Percentiles rank a stretch among this genome's conserved stretches.
Conservation (phyloP, 2,329 filamentous ascomycete species). For the Paradendryphiella salina region DNA sequence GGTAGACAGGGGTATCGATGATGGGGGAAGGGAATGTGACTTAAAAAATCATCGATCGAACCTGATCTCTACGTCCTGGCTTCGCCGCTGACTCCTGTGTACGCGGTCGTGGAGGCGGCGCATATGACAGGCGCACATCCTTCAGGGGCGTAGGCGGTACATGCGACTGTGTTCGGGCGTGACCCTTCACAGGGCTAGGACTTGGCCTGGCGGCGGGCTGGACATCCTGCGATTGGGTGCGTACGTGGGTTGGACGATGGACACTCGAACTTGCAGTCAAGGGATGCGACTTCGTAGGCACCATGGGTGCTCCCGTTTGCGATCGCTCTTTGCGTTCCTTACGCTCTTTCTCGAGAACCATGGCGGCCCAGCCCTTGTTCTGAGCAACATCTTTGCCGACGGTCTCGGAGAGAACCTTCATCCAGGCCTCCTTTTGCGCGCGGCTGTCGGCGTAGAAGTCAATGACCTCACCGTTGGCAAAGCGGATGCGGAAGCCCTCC, state of each 20-base stretch:
- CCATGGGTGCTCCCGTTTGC: constrained; percentile 27
- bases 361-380: constrained; percentile 63
- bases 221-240: constrained; percentile 40
- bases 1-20: constrained; percentile 27
- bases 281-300: constrained; percentile 23
- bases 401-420: constrained; percentile 78
- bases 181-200: constrained; percentile 39
- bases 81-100: constrained; percentile 29
- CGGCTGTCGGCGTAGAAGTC: constrained; percentile 95
- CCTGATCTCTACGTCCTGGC: constrained; percentile 42
- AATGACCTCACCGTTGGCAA: constrained; percentile 97
- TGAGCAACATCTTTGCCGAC: constrained; percentile 60
- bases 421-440: constrained; percentile 90
- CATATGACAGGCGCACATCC: constrained; percentile 31
- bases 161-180: constrained; percentile 40
- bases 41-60: constrained; percentile 50
- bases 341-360: constrained; percentile 57
- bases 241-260: constrained; percentile 29
- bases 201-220: constrained; percentile 19
- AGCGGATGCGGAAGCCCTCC: constrained; percentile 97
- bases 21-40: constrained; percentile 18
- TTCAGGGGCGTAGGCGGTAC: constrained; percentile 39
- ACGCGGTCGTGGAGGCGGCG: constrained; percentile 38
- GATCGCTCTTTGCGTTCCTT: constrained; percentile 33
- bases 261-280: constrained; percentile 22